These are phyloP conservation scores for Metschnikowia noctiluminum DNA, from an alignment of 805 yeast species.

Conservation along the genomic window DNA sequence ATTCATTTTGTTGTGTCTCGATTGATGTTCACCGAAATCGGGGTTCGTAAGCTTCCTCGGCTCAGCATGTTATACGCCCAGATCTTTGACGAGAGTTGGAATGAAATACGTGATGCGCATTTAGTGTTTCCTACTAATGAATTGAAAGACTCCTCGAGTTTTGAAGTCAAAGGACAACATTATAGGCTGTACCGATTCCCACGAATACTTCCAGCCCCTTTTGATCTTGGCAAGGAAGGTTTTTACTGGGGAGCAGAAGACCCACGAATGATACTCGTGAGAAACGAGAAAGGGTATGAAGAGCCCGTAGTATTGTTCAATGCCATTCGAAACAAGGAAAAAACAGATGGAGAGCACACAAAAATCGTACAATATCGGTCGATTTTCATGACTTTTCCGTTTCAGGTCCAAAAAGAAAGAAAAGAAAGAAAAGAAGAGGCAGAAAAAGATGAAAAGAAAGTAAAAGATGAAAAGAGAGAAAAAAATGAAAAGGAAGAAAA, in stretches of 20 bases:
- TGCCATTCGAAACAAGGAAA: constrained; percentile 18
- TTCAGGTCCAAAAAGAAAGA: constrained; percentile 15
- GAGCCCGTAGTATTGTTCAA: constrained; percentile 50
- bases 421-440: too few relatives aligned
- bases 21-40: constrained; percentile 14
- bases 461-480: too few relatives aligned
- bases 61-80: constrained; percentile 19
- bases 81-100: constrained; percentile 21
- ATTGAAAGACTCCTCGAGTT: background rate
- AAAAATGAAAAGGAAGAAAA: too few relatives aligned
- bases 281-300: constrained; percentile 30
- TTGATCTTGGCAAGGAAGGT: constrained; percentile 6
- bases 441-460: too few relatives aligned
- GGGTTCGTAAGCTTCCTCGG: constrained; percentile 13
- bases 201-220: constrained; percentile 11
- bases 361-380: constrained; percentile 3
- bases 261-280: constrained; percentile 40
- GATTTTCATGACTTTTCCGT: constrained; percentile 17
- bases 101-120: constrained; percentile 19
- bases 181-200: constrained; percentile 12
- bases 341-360: background rate
- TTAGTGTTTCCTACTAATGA: constrained; percentile 24
- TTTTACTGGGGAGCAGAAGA: constrained; percentile 46
- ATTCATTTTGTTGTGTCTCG: constrained; percentile 22
- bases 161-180: constrained; percentile 4